A percentile compares a stretch with the other conserved stretches of the same genome.
Conservation (phyloP, 2,329 filamentous ascomycete species). For the Penicillium sp. region DNA sequence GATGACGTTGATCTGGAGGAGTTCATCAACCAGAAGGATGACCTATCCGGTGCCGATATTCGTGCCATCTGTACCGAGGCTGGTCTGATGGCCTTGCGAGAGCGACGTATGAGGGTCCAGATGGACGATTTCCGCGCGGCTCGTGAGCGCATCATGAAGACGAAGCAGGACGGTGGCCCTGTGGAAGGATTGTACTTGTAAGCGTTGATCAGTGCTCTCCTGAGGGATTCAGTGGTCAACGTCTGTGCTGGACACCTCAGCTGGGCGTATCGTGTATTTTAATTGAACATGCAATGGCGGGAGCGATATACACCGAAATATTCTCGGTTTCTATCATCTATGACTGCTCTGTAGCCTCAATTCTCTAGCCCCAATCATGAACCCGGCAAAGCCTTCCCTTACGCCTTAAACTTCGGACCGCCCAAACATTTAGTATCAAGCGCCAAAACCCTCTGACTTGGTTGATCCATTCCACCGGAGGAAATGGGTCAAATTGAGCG, state of each 20-base stretch:
- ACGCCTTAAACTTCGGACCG: too few relatives aligned
- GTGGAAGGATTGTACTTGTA: slow-evolving; percentile 95
- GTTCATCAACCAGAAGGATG: slow-evolving; percentile 98
- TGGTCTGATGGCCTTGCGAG: slow-evolving; percentile 85
- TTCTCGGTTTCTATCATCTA: neutral
- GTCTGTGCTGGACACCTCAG: slow-evolving; percentile 4
- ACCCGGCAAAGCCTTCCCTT: too few relatives aligned
- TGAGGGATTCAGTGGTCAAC: neutral
- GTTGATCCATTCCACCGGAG: too few relatives aligned
- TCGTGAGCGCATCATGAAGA: slow-evolving; percentile 90
- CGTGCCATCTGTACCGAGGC: slow-evolving; percentile 98
- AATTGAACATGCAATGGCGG: slow-evolving; percentile 13
- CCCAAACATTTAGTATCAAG: too few relatives aligned
- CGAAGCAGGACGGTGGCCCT: slow-evolving; percentile 96
- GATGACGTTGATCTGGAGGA: slow-evolving; percentile 98
- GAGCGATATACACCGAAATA: neutral
- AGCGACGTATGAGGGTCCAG: slow-evolving; percentile 95
- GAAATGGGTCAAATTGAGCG: too few relatives aligned
- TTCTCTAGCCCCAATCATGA: too few relatives aligned
- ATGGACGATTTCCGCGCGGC: slow-evolving; percentile 97
- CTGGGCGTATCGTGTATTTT: slow-evolving; percentile 24
- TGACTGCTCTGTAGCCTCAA: neutral
- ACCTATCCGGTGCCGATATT: slow-evolving; percentile 94
- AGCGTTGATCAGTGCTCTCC: slow-evolving; percentile 16
- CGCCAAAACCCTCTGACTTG: too few relatives aligned